phyloP scores from a whole-genome alignment of 148 eudicot genomes.

The Rhododendron simsii region DNA sequence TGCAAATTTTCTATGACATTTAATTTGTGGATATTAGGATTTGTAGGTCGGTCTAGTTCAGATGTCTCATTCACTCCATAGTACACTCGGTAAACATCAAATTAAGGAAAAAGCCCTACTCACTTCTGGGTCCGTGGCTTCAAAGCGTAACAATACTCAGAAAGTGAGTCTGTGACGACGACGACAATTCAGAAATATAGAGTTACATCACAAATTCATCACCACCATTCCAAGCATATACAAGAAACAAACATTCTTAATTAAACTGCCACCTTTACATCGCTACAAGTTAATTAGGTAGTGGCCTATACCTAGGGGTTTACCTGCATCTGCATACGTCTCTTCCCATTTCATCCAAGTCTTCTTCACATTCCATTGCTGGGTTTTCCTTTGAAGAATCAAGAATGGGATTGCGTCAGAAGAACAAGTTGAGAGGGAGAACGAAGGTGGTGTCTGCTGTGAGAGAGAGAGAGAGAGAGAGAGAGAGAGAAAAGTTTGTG shows the following conservation, averaged over 20 bases:
- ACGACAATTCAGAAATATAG: neutral
- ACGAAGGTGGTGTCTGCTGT: too few species aligned
- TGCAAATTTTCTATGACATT: neutral
- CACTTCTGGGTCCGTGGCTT: constrained; percentile 9
- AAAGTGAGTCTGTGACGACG: neutral
- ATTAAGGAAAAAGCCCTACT: neutral
- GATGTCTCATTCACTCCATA: constrained; percentile 12
- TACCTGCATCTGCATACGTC: neutral
- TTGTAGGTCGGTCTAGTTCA: neutral
- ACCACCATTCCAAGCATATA: neutral
- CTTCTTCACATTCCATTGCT: neutral
- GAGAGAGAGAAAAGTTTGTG: neutral
- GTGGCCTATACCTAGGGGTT: neutral
- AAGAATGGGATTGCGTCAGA: too few species aligned
- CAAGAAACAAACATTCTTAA: neutral
- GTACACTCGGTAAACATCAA: neutral
- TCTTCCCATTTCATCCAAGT: neutral
- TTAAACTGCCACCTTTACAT: neutral
- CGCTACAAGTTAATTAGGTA: neutral
- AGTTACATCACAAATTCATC: neutral
- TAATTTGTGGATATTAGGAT: too few species aligned
- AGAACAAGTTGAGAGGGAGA: neutral
- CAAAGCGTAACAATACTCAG: neutral
- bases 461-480: neutral
- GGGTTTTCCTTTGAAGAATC: neutral